Evolutionary conservation across 225 moss, liverwort and hornwort genomes (phyloP).

Genomic region (Pseudoscleropodium purum): DNA sequence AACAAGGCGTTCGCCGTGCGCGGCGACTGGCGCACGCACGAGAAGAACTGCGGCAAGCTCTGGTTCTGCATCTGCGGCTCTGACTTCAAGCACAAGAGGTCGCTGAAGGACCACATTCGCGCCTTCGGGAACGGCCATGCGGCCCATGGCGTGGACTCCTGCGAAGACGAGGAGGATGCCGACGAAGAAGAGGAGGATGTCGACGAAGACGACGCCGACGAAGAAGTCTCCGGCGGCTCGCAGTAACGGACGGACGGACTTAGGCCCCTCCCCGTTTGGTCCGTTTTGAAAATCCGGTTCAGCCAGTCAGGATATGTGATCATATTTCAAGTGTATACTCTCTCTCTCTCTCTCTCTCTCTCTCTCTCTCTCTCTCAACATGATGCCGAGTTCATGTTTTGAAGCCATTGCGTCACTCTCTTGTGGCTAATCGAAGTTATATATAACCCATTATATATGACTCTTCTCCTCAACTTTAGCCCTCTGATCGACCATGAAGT

Average conservation of each 20-base stretch:
- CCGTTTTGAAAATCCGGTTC: neutral
- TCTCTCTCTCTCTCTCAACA: neutral
- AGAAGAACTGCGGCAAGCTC: constrained; percentile 98
- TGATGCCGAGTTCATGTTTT: neutral
- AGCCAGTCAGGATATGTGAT: neutral
- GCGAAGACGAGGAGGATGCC: constrained; percentile 67
- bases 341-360: neutral
- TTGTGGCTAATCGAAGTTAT: neutral
- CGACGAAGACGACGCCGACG: constrained; percentile 32
- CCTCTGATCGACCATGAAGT: neutral
- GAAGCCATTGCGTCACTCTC: neutral
- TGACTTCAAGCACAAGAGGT: constrained; percentile 92
- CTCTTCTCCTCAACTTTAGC: neutral
- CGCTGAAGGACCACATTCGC: constrained; percentile 84
- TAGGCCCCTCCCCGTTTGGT: neutral
- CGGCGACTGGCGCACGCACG: constrained; percentile 94
- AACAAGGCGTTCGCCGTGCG: constrained; percentile 88
- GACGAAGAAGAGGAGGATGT: constrained; percentile 47
- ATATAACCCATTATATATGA: neutral
- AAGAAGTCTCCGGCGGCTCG: constrained; percentile 41
- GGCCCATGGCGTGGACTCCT: constrained; percentile 64
- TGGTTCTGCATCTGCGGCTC: constrained; percentile 95
- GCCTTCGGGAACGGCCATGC: constrained; percentile 89
- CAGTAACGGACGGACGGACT: neutral
- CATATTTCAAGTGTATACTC: neutral